phyloP scores from a whole-genome alignment of 73 alveolate species.

The Tetrahymena elliotti region DNA sequence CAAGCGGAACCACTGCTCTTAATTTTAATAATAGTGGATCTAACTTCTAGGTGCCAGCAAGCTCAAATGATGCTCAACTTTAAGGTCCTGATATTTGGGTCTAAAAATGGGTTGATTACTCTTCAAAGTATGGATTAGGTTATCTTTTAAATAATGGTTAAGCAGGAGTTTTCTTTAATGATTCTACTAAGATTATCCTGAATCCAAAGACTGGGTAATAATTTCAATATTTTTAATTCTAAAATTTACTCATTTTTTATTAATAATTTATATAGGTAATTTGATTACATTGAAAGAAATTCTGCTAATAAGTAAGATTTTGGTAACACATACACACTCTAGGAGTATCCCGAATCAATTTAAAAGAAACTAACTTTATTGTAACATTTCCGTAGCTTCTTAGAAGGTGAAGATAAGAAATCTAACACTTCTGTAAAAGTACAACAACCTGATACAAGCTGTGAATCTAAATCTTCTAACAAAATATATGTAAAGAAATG shows the following conservation, averaged over 20 bases:
- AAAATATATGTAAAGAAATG: conserved; percentile 66
- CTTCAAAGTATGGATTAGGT: conserved; percentile 53
- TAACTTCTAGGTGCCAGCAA: not conserved
- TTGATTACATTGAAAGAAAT: conserved; percentile 53
- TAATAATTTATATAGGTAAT: not conserved
- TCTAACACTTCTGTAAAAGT: not conserved
- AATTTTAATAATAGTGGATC: not conserved
- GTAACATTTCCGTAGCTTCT: conserved; percentile 17
- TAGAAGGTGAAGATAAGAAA: conserved; percentile 9
- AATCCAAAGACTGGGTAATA: not conserved
- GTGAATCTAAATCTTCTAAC: conserved; percentile 16
- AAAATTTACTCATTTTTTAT: not conserved
- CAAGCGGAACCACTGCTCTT: not conserved
- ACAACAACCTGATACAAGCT: not conserved
- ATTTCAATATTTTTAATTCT: not conserved
- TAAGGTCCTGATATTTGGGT: not conserved
- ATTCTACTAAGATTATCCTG: conserved; percentile 44
- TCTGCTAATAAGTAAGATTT: conserved; percentile 58
- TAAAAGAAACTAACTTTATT: conserved; percentile 10
- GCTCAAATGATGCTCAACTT: not conserved
- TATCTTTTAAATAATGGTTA: conserved; percentile 34
- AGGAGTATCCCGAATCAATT: not conserved
- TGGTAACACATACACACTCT: not conserved
- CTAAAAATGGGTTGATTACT: conserved; percentile 54
- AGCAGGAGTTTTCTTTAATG: conserved; percentile 55